These are phyloP conservation scores for Boletus subparvulus DNA, from an alignment of 768 basidiomycete genomes.

Conservation along the genomic window DNA sequence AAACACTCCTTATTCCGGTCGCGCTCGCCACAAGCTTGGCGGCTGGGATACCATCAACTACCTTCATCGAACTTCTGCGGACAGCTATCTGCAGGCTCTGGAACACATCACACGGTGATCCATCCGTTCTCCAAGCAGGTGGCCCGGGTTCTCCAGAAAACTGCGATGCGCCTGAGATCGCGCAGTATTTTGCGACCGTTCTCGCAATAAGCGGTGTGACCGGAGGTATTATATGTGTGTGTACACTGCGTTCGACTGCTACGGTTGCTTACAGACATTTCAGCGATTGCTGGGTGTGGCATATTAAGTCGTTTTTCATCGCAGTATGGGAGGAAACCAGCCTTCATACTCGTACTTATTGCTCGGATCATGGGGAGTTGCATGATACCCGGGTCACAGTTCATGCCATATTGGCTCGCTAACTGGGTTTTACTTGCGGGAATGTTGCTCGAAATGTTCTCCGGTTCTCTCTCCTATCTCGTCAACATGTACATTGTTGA, in stretches of 20 bases:
- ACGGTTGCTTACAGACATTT: neutral
- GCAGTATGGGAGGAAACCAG: constrained; percentile 27
- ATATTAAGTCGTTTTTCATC: constrained; percentile 25
- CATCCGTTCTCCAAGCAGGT: constrained; percentile 4
- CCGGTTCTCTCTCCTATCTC: constrained; percentile 18
- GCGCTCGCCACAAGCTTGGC: constrained; percentile 26
- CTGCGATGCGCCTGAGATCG: constrained; percentile 24
- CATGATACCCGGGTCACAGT: constrained; percentile 19
- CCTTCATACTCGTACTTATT: constrained; percentile 13
- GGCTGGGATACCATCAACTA: constrained; percentile 22
- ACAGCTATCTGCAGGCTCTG: constrained; percentile 28
- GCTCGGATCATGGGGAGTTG: constrained; percentile 7
- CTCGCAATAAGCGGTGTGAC: constrained; percentile 15
- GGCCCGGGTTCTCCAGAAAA: constrained; percentile 8
- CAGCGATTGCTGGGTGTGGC: constrained; percentile 28
- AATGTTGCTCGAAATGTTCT: constrained; percentile 17
- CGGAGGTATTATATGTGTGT: constrained; percentile 24
- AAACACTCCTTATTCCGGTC: constrained; percentile 28
- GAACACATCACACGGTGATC: constrained; percentile 11
- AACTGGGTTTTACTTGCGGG: constrained; percentile 19
- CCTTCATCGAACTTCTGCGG: constrained; percentile 26
- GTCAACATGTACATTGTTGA: constrained; percentile 32
- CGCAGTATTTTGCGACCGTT: constrained; percentile 21
- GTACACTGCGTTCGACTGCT: neutral
- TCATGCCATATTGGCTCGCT: constrained; percentile 12